phyloP scores from a whole-genome alignment of 2,329 filamentous ascomycete genomes.

The Mycosphaerella arachidis region DNA sequence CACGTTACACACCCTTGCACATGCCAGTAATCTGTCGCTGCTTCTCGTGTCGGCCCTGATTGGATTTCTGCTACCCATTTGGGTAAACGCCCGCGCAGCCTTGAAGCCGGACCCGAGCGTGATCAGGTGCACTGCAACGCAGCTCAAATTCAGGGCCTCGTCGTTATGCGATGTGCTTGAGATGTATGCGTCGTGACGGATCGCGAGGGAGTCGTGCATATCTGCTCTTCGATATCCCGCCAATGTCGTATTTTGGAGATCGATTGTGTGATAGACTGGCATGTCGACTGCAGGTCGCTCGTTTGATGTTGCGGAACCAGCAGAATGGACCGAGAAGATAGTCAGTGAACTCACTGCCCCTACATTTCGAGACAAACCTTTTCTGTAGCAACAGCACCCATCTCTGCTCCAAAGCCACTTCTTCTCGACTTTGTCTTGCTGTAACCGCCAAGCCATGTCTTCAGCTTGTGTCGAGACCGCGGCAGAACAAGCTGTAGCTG shows the following conservation, averaged over 20 bases:
- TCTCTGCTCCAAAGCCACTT: neutral
- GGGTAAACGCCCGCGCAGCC: neutral
- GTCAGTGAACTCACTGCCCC: neutral
- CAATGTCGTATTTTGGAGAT: neutral
- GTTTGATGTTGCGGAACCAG: neutral
- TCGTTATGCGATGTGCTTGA: neutral
- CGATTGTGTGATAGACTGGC: neutral
- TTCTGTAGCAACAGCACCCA: neutral
- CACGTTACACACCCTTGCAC: neutral
- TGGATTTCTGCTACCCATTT: neutral
- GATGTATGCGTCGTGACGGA: neutral
- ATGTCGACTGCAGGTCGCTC: neutral
- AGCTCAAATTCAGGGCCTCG: neutral
- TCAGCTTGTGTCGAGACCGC: neutral
- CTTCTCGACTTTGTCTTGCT: neutral
- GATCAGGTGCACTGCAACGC: neutral
- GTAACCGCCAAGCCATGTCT: neutral
- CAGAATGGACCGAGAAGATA: too few species aligned
- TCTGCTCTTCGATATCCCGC: neutral
- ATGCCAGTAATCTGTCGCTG: neutral
- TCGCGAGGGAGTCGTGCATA: neutral
- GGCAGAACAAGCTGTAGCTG: neutral
- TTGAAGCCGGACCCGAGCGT: neutral
- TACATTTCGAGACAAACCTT: neutral
- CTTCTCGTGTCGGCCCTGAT: neutral